These are phyloP conservation scores for Peltaster fructicola DNA, from an alignment of 2,329 filamentous ascomycete genomes.

Conservation along the genomic window DNA sequence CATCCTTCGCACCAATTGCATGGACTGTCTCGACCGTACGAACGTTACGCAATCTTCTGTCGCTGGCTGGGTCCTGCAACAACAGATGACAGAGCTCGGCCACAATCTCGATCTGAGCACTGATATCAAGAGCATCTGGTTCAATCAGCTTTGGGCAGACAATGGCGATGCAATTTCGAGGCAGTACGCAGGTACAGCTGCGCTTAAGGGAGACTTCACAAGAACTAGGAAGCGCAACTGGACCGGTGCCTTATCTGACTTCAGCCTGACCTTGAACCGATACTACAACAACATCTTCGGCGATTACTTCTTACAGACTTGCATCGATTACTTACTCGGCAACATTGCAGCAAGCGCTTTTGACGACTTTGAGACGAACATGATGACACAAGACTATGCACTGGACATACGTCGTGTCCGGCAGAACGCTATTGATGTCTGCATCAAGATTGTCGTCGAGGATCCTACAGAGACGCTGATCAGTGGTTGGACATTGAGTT, in stretches of 20 bases:
- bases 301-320: slow-evolving; percentile 90
- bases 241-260: slow-evolving; percentile 75
- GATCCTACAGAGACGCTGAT: slow-evolving; percentile 72
- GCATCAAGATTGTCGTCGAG: slow-evolving; percentile 64
- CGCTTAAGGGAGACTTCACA: slow-evolving; percentile 93
- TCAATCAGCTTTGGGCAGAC: slow-evolving; percentile 93
- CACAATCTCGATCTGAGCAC: slow-evolving; percentile 56
- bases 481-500: slow-evolving; percentile 75
- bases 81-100: slow-evolving; percentile 58
- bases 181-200: slow-evolving; percentile 88
- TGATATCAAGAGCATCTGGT: slow-evolving; percentile 75
- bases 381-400: slow-evolving; percentile 84
- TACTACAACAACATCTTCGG: slow-evolving; percentile 82
- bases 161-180: slow-evolving; percentile 93
- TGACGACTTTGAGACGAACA: slow-evolving; percentile 81
- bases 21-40: slow-evolving; percentile 93
- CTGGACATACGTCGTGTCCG: slow-evolving; percentile 71
- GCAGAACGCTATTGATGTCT: slow-evolving; percentile 77
- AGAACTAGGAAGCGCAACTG: slow-evolving; percentile 81
- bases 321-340: slow-evolving; percentile 84
- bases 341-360: slow-evolving; percentile 75
- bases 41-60: slow-evolving; percentile 92
- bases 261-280: slow-evolving; percentile 70
- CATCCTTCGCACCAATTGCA: slow-evolving; percentile 86
- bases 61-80: slow-evolving; percentile 63